phyloP scores from a whole-genome alignment of 352 stramenopile genomes.

The Phytophthora hybrid region DNA sequence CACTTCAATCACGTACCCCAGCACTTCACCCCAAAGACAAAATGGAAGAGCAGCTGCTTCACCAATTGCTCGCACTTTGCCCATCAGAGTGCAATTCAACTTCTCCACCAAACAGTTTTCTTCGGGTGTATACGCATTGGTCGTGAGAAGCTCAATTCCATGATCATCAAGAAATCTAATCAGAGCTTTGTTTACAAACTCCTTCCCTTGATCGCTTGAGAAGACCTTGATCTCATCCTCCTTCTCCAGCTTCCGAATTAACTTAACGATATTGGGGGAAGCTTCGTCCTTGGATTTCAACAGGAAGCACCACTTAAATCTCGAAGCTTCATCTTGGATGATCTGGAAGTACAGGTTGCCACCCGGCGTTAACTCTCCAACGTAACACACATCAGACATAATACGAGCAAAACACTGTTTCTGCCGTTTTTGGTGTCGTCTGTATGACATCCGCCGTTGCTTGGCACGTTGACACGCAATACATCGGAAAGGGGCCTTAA shows the following conservation, averaged over 20 bases:
- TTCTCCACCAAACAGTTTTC: conserved; percentile 7
- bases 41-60: conserved; percentile 1
- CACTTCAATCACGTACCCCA: conserved; percentile 1
- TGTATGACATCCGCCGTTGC: too few species aligned
- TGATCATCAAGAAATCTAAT: not conserved
- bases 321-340: conserved; percentile 3
- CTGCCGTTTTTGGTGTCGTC: too few species aligned
- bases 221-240: conserved; percentile 1
- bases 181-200: not conserved
- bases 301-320: conserved; percentile 11
- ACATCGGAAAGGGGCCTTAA: not conserved
- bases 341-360: conserved; percentile 4
- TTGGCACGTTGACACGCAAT: too few species aligned
- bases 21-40: conserved; percentile 2
- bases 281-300: conserved; percentile 1
- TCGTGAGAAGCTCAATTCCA: not conserved
- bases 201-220: conserved; percentile 1
- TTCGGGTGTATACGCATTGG: not conserved
- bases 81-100: not conserved
- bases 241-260: not conserved
- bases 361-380: conserved; percentile 2
- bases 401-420: too few species aligned
- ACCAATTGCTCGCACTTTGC: not conserved
- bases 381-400: not conserved
- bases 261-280: not conserved